These are phyloP conservation scores for Daldinia sp. DNA, from an alignment of 2,329 filamentous ascomycete genomes.

Conservation along the genomic window DNA sequence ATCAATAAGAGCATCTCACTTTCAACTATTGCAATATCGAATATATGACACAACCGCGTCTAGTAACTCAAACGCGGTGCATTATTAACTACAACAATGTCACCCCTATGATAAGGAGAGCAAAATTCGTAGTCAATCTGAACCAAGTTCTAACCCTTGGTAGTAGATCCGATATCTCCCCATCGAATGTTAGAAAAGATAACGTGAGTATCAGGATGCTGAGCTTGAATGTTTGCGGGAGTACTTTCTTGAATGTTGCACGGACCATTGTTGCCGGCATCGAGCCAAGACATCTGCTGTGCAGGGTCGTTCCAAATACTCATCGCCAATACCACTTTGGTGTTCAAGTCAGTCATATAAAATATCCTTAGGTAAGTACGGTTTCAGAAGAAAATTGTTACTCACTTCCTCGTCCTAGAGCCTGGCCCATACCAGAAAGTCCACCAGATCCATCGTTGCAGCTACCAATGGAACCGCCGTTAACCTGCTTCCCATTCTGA, in stretches of 20 bases:
- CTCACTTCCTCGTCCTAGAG: constrained; percentile 37
- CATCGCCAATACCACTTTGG: constrained; percentile 35
- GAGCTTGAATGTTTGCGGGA: constrained; percentile 29
- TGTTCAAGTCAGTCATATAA: constrained; percentile 8
- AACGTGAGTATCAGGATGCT: constrained; percentile 35
- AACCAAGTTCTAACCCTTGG: constrained; percentile 14
- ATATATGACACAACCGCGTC: background rate
- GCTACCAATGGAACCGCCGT: constrained; percentile 23
- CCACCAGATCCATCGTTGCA: constrained; percentile 25
- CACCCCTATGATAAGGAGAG: background rate
- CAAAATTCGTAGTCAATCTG: background rate
- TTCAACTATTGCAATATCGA: constrained; percentile 7
- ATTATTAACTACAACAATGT: background rate
- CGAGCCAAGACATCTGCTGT: constrained; percentile 37
- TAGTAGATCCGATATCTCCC: constrained; percentile 37
- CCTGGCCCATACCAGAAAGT: constrained; percentile 33
- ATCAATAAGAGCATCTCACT: background rate
- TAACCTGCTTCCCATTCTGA: constrained; percentile 29
- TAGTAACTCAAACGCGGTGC: background rate
- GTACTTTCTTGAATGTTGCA: constrained; percentile 34
- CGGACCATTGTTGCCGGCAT: constrained; percentile 33
- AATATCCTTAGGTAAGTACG: background rate
- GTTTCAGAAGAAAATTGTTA: background rate
- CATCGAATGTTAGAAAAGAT: constrained; percentile 37
- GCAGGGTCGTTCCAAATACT: constrained; percentile 38